Conservation (phyloP, 805 yeast species). For the Candida andamanensis region DNA sequence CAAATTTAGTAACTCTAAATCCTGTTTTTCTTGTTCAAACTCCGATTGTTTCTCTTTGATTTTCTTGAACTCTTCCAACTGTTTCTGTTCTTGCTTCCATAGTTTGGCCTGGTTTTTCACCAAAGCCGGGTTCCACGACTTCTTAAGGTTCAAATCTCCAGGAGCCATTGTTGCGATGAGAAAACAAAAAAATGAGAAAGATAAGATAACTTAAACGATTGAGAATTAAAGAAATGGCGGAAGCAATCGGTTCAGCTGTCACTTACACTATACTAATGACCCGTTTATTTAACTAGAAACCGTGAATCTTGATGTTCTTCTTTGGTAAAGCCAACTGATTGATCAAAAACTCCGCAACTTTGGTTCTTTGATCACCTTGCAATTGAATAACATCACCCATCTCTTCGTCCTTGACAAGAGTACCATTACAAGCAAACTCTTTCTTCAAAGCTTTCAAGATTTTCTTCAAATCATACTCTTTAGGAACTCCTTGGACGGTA, state of each 20-base stretch:
- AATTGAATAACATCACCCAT: conserved; percentile 95
- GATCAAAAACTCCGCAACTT: conserved; percentile 89
- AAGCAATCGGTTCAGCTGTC: neutral
- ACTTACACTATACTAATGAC: neutral
- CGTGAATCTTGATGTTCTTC: conserved; percentile 97
- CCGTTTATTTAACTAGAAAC: conserved; percentile 54
- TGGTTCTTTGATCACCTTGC: conserved; percentile 98
- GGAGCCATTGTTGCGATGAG: conserved; percentile 33
- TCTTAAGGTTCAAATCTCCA: conserved; percentile 82
- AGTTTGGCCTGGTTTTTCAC: conserved; percentile 81
- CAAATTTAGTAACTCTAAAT: conserved; percentile 47
- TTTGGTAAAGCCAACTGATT: conserved; percentile 83
- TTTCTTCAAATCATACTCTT: conserved; percentile 90
- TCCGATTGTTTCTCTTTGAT: conserved; percentile 62
- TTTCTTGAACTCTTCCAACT: conserved; percentile 62
- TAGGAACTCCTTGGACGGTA: conserved; percentile 96
- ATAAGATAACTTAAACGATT: neutral
- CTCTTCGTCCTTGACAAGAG: conserved; percentile 93
- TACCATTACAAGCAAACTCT: conserved; percentile 98
- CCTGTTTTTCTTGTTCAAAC: conserved; percentile 55
- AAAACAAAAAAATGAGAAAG: neutral
- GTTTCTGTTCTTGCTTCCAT: conserved; percentile 76
- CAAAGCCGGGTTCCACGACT: conserved; percentile 94
- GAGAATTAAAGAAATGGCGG: neutral
- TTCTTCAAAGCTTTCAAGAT: conserved; percentile 91